Evolutionary conservation across 108 stramenopile genomes (phyloP).

Genomic region (Nitzschia putrida): DNA sequence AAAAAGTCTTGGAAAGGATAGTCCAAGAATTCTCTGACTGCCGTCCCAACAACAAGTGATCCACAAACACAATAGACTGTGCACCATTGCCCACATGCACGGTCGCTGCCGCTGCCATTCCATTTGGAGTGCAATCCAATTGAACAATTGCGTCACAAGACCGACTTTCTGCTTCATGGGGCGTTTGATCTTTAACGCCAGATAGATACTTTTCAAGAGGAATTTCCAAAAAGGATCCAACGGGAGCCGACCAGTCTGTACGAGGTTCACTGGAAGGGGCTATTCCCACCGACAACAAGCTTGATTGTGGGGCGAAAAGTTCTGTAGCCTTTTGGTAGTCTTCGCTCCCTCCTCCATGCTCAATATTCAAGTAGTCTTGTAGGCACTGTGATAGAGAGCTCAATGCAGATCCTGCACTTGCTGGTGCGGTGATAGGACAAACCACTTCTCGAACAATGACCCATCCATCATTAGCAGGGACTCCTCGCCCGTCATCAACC

Average conservation of each 20-base stretch:
- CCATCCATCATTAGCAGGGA: conserved; percentile 31
- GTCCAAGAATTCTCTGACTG: conserved; percentile 11
- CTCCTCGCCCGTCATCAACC: conserved; percentile 4
- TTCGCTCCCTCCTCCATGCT: conserved; percentile 32
- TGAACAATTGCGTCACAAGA: conserved; percentile 23
- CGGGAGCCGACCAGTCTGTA: conserved; percentile 33
- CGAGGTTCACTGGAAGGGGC: background rate
- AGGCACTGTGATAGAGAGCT: background rate
- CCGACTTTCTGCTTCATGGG: conserved; percentile 4
- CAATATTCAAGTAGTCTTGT: conserved; percentile 24
- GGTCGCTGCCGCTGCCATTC: conserved; percentile 21
- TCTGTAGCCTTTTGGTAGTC: conserved; percentile 16
- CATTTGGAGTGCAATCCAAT: conserved; percentile 13
- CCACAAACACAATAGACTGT: conserved; percentile 28
- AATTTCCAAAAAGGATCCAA: conserved; percentile 32
- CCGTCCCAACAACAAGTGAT: conserved; percentile 30
- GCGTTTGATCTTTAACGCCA: conserved; percentile 23
- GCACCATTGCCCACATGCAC: conserved; percentile 35
- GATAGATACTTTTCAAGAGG: conserved; percentile 21
- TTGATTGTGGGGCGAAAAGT: conserved; percentile 20
- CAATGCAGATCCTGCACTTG: background rate
- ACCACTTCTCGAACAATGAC: conserved; percentile 32
- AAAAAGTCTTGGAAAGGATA: conserved; percentile 36
- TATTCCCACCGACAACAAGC: conserved; percentile 28
- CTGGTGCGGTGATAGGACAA: background rate